Base-by-base conservation (phyloP, 1,139 yeast genomes). In the Williopsis jadinii region DNA sequence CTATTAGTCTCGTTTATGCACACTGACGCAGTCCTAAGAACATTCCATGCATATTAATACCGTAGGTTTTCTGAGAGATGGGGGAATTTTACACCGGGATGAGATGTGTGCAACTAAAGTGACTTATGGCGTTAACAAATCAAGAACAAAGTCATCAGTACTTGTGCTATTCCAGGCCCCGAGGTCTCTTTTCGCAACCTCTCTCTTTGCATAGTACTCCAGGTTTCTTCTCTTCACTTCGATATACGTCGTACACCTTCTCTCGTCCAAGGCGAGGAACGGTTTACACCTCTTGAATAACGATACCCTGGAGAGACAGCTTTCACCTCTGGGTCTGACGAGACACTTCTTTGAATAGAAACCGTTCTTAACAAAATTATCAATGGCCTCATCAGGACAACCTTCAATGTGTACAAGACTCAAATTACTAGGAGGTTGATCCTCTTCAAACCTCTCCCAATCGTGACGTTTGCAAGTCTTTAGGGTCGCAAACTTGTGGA, bases 291-390 rank as follows among this genome's bases (percentile, higher is more conserved):
- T 61, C 49, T 42, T 53, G 32, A 53, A 47, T 28, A 71, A 41
- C 29, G 47, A 49, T 24, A 46, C 51, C 36, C 72, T 67, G 43
- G 75, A 68, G 5, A 72, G 41, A 8, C 56, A 35, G 39, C 75
- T 66, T 37, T 70, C 73, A 3, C 80, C 78, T n/a, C 70, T 66
- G 11, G 52, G 53, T 35, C 66, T 59, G 0, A 80, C 68, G 0
- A 71, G 70, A 41, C 62, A 64, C 33, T 63, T 68, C 53, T 73
- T 77, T 2, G 66, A 52, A 44, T 54, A 69, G 12, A 68, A 64
- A 0, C 84, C 84, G 46, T 73, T 73, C 43, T 65, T 72, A 5
- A 76, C 73, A 0, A 81, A 82, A 51, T 74, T 75, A 35, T 73
- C 64, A 27, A 78, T 60, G 4, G 72, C 71, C 47, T 78, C 77